phyloP scores from a whole-genome alignment of 805 yeast species.

The Wickerhamomyces queroliae region DNA sequence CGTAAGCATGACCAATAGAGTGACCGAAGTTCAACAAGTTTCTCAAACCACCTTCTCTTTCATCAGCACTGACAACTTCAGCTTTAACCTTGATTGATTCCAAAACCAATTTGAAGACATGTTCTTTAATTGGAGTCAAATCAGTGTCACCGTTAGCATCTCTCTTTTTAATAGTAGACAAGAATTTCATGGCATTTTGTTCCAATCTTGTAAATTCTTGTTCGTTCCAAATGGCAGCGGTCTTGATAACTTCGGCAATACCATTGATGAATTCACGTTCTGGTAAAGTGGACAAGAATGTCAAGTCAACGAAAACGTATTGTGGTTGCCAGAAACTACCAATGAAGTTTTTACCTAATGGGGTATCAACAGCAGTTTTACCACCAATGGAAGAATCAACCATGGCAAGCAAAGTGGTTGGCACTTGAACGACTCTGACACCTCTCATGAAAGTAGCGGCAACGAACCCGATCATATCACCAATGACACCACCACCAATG shows the following conservation, averaged over 20 bases:
- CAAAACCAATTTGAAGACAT: constrained; percentile 69
- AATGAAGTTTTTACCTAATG: constrained; percentile 88
- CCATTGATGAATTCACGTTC: constrained; percentile 94
- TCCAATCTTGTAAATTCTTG: constrained; percentile 83
- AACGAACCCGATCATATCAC: constrained; percentile 97
- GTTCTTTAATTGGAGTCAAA: constrained; percentile 62
- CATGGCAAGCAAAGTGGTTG: constrained; percentile 92
- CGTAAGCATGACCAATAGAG: constrained; percentile 96
- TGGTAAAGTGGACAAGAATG: constrained; percentile 83
- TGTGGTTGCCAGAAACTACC: constrained; percentile 98
- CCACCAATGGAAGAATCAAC: constrained; percentile 98
- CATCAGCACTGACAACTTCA: constrained; percentile 88
- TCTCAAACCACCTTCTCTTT: constrained; percentile 91
- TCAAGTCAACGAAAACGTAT: constrained; percentile 81
- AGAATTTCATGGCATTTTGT: constrained; percentile 60
- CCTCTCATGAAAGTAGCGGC: constrained; percentile 99
- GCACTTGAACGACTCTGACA: constrained; percentile 87
- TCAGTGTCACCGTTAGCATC: constrained; percentile 49
- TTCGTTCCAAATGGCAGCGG: constrained; percentile 98
- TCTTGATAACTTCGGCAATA: constrained; percentile 96
- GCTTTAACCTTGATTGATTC: constrained; percentile 92
- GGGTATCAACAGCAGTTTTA: constrained; percentile 96
- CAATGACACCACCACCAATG: constrained; percentile 97
- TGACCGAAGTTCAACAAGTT: constrained; percentile 94
- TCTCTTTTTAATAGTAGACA: constrained; percentile 54